phyloP scores from a whole-genome alignment of 163 green algal species.

The Chloromonas sp. region DNA sequence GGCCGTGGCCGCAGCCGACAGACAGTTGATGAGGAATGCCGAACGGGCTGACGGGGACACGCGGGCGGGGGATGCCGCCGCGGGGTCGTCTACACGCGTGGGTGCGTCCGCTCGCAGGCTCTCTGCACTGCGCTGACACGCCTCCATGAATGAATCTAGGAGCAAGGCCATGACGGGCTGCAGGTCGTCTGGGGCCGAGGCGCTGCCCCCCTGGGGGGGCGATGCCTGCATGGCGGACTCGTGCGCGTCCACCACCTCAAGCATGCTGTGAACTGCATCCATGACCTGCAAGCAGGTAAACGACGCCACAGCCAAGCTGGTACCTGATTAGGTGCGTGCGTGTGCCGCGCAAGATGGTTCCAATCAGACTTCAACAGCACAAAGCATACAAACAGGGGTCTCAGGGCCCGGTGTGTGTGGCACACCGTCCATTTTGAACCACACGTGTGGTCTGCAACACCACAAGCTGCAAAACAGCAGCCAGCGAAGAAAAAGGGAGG shows the following conservation, averaged over 20 bases:
- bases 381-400: too few relatives aligned
- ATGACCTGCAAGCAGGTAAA: slow-evolving; percentile 35
- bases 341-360: too few relatives aligned
- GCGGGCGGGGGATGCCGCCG: slow-evolving; percentile 3
- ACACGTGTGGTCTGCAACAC: too few relatives aligned
- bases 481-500: too few relatives aligned
- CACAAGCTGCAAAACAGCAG: background rate
- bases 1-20: slow-evolving; percentile 48
- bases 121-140: slow-evolving; percentile 50
- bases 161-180: slow-evolving; percentile 46
- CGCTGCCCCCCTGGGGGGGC: background rate
- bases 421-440: too few relatives aligned
- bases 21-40: slow-evolving; percentile 87
- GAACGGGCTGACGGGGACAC: slow-evolving; percentile 43
- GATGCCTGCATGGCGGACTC: slow-evolving; percentile 43
- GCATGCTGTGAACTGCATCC: slow-evolving; percentile 53
- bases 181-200: slow-evolving; percentile 19
- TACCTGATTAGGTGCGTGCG: too few relatives aligned
- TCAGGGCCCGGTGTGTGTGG: too few relatives aligned
- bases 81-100: slow-evolving; percentile 16
- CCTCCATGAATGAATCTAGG: slow-evolving; percentile 76
- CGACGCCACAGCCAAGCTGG: too few relatives aligned
- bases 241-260: slow-evolving; percentile 67
- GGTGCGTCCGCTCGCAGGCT: slow-evolving; percentile 47
- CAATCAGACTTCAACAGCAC: too few relatives aligned